Conservation (phyloP, 148 eudicot genomes). For the Fagopyrum homotropicum region DNA sequence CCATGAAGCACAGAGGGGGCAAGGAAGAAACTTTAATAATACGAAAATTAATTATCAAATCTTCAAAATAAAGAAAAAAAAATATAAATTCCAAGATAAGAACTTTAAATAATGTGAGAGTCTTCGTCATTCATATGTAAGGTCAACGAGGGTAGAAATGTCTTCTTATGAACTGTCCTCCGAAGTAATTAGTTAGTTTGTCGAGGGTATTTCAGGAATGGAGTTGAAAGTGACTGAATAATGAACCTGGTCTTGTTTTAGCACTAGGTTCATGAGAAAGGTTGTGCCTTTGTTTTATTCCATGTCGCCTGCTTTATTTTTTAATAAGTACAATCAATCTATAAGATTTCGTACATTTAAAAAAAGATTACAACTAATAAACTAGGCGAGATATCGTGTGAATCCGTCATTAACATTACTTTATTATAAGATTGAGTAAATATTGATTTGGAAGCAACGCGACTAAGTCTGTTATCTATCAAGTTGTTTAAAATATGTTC, state of each 20-base stretch:
- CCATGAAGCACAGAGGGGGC: not conserved
- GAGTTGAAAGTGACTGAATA: not conserved
- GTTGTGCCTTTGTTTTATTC: not conserved
- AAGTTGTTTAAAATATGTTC: no score
- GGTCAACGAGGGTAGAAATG: not conserved
- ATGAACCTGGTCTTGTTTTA: not conserved
- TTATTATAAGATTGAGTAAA: no score
- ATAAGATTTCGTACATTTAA: not conserved
- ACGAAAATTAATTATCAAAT: not conserved
- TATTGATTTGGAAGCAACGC: no score
- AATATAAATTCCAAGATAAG: not conserved
- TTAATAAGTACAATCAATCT: not conserved
- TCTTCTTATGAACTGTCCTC: not conserved
- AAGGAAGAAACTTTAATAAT: not conserved
- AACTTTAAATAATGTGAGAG: not conserved
- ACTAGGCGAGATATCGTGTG: no score
- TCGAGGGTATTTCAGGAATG: not conserved
- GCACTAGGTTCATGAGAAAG: not conserved
- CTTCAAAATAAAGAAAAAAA: not conserved
- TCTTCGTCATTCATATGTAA: not conserved
- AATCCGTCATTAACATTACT: no score
- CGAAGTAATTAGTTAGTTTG: not conserved
- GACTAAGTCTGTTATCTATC: no score
- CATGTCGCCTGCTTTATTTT: not conserved
- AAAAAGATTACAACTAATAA: no score